These are phyloP conservation scores for Penicillium malachiteum DNA, from an alignment of 495 filamentous ascomycete species.

Conservation along the genomic window DNA sequence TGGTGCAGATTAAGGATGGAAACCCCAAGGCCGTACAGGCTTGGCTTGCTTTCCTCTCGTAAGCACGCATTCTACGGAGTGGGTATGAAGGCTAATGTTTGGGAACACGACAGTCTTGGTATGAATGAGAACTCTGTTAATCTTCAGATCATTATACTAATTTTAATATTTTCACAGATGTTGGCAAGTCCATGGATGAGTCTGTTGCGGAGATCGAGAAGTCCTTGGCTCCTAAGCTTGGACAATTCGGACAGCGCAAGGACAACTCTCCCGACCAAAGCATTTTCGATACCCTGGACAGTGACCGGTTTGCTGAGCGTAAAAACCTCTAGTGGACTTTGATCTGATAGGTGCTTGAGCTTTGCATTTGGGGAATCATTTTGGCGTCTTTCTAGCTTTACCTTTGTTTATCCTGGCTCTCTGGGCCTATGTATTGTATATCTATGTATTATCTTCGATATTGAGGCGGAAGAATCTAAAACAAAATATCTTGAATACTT, in stretches of 20 bases:
- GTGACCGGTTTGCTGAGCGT: conserved; percentile 30
- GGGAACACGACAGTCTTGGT: conserved; percentile 78
- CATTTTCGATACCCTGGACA: conserved; percentile 33
- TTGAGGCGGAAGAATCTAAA: neutral
- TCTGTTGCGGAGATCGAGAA: conserved; percentile 57
- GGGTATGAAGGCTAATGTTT: conserved; percentile 98
- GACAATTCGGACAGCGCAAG: conserved; percentile 60
- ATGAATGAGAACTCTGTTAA: conserved; percentile 5
- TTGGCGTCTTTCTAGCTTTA: conserved; percentile 23
- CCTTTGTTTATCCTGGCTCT: conserved; percentile 8
- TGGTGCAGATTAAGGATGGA: conserved; percentile 94
- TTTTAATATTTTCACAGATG: conserved; percentile 43
- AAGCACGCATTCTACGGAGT: conserved; percentile 92
- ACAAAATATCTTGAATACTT: too few species aligned
- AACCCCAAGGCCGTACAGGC: conserved; percentile 82
- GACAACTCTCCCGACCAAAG: conserved; percentile 25
- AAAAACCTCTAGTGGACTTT: conserved; percentile 26
- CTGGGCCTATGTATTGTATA: conserved; percentile 24
- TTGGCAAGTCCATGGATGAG: conserved; percentile 64
- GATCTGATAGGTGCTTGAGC: conserved; percentile 12
- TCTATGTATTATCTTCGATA: neutral
- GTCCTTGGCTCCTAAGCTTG: conserved; percentile 60
- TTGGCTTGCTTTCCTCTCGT: conserved; percentile 87
- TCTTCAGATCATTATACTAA: too few species aligned
- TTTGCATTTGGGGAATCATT: conserved; percentile 20